phyloP scores from a whole-genome alignment of 495 filamentous ascomycete genomes.

The Aspergillus steynii region DNA sequence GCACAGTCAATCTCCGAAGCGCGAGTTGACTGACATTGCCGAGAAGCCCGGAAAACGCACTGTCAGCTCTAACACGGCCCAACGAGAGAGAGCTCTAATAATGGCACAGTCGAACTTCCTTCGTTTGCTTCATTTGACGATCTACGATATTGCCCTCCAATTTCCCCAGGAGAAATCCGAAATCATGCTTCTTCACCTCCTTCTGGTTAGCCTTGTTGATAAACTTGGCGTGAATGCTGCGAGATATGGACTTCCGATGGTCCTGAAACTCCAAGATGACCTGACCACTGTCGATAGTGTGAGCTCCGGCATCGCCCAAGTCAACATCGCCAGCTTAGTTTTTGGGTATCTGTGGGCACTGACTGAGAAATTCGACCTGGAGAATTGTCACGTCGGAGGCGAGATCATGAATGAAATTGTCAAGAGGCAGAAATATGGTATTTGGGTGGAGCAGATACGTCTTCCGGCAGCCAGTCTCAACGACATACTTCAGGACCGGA shows the following conservation, averaged over 20 bases:
- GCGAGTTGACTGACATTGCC: constrained; percentile 24
- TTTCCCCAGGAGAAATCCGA: constrained; percentile 68
- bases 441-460: constrained; percentile 72
- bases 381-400: constrained; percentile 61
- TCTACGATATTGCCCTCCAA: constrained; percentile 82
- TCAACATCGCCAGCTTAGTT: constrained; percentile 78
- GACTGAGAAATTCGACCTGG: constrained; percentile 75
- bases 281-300: constrained; percentile 61
- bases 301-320: constrained; percentile 56
- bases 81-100: constrained; percentile 58
- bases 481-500: constrained; percentile 36
- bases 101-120: constrained; percentile 67
- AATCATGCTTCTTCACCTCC: constrained; percentile 70
- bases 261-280: constrained; percentile 82
- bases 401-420: constrained; percentile 75
- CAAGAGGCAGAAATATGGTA: constrained; percentile 63
- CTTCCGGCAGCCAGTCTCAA: constrained; percentile 55
- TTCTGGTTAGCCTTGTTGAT: constrained; percentile 69
- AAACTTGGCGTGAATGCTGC: constrained; percentile 82
- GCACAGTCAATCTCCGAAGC: constrained; percentile 32
- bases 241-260: constrained; percentile 81
- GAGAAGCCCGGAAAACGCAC: constrained; percentile 58
- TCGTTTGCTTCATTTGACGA: constrained; percentile 78
- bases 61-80: constrained; percentile 53
- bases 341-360: constrained; percentile 85